Conservation (phyloP, 495 filamentous ascomycete species). For the Trichoderma reesei region DNA sequence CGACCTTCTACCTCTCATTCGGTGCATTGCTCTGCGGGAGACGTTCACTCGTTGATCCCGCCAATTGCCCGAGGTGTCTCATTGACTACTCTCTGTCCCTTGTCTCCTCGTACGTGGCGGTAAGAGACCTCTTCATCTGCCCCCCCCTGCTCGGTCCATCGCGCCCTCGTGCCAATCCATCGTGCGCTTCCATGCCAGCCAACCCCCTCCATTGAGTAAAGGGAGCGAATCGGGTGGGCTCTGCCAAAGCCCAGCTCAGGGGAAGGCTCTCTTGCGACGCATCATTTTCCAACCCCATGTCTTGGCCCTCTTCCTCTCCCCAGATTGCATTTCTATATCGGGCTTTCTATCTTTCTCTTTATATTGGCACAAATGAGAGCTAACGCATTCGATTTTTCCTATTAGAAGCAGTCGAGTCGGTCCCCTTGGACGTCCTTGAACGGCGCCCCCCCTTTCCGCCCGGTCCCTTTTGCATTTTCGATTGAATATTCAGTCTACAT, state of each 20-base stretch:
- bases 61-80: conserved; percentile 39
- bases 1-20: neutral
- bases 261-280: conserved; percentile 12
- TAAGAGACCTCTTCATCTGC: conserved; percentile 34
- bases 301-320: conserved; percentile 15
- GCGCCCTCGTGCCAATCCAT: conserved; percentile 8
- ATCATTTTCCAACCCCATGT: conserved; percentile 20
- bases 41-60: conserved; percentile 64
- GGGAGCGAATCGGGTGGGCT: neutral
- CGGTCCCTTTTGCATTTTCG: conserved; percentile 25
- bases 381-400: conserved; percentile 21
- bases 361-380: conserved; percentile 15
- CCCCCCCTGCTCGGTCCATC: conserved; percentile 15
- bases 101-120: conserved; percentile 48
- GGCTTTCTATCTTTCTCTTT: conserved; percentile 6
- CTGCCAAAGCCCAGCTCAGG: neutral
- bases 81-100: conserved; percentile 29
- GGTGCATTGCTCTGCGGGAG: conserved; percentile 39
- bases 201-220: conserved; percentile 2
- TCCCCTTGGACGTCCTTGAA: conserved; percentile 15
- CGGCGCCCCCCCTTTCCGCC: conserved; percentile 24
- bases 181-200: conserved; percentile 5
- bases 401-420: conserved; percentile 20
- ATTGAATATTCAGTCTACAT: conserved; percentile 19
- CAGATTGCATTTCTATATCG: conserved; percentile 23